Evolutionary conservation across 331 rosid species (phyloP).

Genomic region (Cucumis variabilis): DNA sequence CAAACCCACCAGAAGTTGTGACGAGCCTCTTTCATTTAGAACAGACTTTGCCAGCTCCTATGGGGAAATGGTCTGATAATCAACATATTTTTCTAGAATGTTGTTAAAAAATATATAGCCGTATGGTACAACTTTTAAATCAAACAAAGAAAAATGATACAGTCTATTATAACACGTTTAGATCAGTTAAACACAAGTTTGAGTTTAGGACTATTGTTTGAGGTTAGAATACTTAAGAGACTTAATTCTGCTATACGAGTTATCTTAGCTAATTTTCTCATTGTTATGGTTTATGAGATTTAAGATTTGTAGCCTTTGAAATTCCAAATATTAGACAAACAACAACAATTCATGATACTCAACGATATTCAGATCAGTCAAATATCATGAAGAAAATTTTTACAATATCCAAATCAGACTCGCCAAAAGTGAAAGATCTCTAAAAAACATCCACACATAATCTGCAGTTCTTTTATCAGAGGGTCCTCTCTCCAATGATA

Average conservation of each 20-base stretch:
- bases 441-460: slow-evolving; percentile 76
- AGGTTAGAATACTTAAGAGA: too few relatives aligned
- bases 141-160: not conserved
- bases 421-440: slow-evolving; percentile 80
- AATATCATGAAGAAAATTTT: not conserved
- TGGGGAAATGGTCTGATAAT: slow-evolving; percentile 78
- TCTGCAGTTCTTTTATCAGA: slow-evolving; percentile 87
- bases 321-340: too few relatives aligned
- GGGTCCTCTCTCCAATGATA: slow-evolving; percentile 72
- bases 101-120: slow-evolving; percentile 50
- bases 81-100: slow-evolving; percentile 56
- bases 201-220: too few relatives aligned
- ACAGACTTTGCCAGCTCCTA: slow-evolving; percentile 78
- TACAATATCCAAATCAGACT: not conserved
- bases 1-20: slow-evolving; percentile 80
- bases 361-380: too few relatives aligned
- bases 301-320: too few relatives aligned
- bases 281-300: too few relatives aligned
- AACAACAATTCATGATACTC: too few relatives aligned
- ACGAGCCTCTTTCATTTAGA: slow-evolving; percentile 83
- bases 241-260: too few relatives aligned
- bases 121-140: not conserved
- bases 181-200: too few relatives aligned
- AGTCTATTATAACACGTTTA: too few relatives aligned
- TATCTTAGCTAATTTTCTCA: too few relatives aligned